These are phyloP conservation scores for Monilinia laxa DNA, from an alignment of 2,329 filamentous ascomycete species.

Conservation along the genomic window DNA sequence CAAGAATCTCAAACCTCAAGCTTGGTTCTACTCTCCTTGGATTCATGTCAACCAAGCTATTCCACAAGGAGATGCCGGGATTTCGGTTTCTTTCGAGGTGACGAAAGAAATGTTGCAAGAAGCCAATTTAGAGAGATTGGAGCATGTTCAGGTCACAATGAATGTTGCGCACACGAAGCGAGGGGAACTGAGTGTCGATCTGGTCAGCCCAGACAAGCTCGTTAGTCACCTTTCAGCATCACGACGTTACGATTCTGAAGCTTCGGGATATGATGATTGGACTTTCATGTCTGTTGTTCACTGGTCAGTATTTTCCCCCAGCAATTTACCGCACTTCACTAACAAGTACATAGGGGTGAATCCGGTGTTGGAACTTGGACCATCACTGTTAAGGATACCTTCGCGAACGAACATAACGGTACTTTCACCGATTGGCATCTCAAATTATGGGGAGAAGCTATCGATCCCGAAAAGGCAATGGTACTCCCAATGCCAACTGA, in stretches of 20 bases:
- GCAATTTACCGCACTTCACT: constrained; percentile 34
- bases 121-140: constrained; percentile 81
- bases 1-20: constrained; percentile 88
- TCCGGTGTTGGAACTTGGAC: constrained; percentile 86
- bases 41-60: constrained; percentile 83
- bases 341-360: constrained; percentile 67
- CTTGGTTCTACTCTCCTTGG: constrained; percentile 94
- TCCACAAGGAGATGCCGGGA: constrained; percentile 78
- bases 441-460: constrained; percentile 88
- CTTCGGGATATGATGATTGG: constrained; percentile 84
- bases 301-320: constrained; percentile 60
- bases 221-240: constrained; percentile 80
- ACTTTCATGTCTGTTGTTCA: constrained; percentile 99
- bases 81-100: constrained; percentile 78
- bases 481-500: constrained; percentile 79
- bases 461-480: constrained; percentile 70
- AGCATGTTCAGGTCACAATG: constrained; percentile 98
- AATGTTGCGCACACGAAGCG: constrained; percentile 85
- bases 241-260: constrained; percentile 65
- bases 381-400: constrained; percentile 81
- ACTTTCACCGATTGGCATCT: constrained; percentile 88
- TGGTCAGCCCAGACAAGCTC: constrained; percentile 79
- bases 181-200: constrained; percentile 88
- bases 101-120: constrained; percentile 75
- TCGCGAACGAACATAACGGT: constrained; percentile 73